Evolutionary conservation across 257 asterid genomes (phyloP).

Genomic region (Verbascum thapsus): DNA sequence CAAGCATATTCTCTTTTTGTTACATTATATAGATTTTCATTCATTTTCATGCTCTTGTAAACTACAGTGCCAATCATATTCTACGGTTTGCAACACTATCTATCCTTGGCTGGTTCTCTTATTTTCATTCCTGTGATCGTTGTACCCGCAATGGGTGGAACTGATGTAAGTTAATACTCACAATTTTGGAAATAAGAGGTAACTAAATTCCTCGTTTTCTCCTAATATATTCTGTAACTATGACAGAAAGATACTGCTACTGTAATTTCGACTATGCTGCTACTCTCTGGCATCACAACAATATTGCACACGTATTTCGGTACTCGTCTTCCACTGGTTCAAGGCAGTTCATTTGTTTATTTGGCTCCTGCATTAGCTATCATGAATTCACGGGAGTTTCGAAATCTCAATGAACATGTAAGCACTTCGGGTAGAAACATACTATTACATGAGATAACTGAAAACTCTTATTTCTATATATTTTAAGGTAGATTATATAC

Average conservation of each 20-base stretch:
- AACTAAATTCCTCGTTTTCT: conserved; percentile 15
- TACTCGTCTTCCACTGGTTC: conserved; percentile 93
- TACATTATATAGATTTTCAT: conserved; percentile 7
- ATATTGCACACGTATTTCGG: conserved; percentile 78
- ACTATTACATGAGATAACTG: background rate
- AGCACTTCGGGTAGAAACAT: conserved; percentile 30
- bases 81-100: conserved; percentile 90
- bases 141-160: conserved; percentile 97
- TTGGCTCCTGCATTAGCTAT: conserved; percentile 93
- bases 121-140: conserved; percentile 83
- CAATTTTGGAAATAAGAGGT: conserved; percentile 21
- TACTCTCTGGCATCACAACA: conserved; percentile 84
- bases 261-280: conserved; percentile 88
- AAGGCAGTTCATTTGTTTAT: conserved; percentile 96
- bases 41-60: conserved; percentile 33
- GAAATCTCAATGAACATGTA: conserved; percentile 89
- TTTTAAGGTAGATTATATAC: background rate
- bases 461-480: conserved; percentile 1
- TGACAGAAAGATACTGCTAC: conserved; percentile 92
- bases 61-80: conserved; percentile 67
- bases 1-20: conserved; percentile 8
- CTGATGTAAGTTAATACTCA: conserved; percentile 71
- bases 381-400: conserved; percentile 83
- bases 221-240: conserved; percentile 32
- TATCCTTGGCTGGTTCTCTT: conserved; percentile 95